Base-by-base conservation (phyloP, 257 asterid genomes). In the Fraxinus cuspidata region DNA sequence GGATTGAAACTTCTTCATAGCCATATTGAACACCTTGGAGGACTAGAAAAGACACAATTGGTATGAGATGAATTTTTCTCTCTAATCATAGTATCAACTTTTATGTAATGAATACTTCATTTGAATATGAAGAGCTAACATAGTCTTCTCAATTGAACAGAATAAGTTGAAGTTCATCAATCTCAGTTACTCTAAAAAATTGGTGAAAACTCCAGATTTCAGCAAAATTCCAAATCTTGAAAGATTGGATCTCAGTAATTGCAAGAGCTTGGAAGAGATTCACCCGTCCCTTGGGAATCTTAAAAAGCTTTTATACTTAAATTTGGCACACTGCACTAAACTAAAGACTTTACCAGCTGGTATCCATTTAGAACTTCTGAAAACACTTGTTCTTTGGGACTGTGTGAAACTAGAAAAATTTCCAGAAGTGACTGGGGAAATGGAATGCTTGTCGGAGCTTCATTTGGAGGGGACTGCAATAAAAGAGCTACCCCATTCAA, bases 111-210 rank as follows among this genome's bases (percentile, higher is more conserved):
- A 47, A 47, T 47, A 21, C 56, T 15, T 47, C 56, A 47, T 29
- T 37, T n/a, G 28, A 27, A 44, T 29, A 44, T 40, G 11, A 28
- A 38, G 74, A 66, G 23, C 15, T 23, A n/a, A 21, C 23, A 0
- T 8, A 19, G 11, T 31, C 60, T 68, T 6, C 32, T 68, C 15
- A 0, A 56, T 66, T 5, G 38, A 6, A 7, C 75, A 77, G 80
- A 11, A 49, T 47, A 69, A 77, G 70, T 70, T 82, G 74, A 78
- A 77, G 63, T 66, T 81, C 67, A 58, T 81, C 78, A 74, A 81
- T 56, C 82, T 81, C 7, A 77, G 80, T 53, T 79, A 78, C 72
- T 81, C 85, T 3, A 78, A 74, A 7, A 71, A 75, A 58, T 68
- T 74, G 21, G 29, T 42, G 53, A 77, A 27, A 60, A 65, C 78